phyloP scores from a whole-genome alignment of 208 protist species.

The Acanthamoeba royreba region DNA sequence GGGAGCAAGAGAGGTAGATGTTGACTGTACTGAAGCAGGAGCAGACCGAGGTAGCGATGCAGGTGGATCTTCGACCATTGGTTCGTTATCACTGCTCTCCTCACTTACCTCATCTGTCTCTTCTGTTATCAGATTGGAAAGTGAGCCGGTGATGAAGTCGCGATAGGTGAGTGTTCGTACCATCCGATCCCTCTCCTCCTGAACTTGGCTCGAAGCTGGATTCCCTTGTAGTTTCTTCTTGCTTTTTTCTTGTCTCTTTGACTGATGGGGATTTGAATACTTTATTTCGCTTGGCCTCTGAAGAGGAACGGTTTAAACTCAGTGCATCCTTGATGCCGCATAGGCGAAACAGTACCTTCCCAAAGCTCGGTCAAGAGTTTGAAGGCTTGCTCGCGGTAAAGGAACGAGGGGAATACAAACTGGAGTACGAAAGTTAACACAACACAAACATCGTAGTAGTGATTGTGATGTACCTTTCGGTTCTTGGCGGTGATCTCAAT shows the following conservation, averaged over 20 bases:
- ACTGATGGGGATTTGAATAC: not conserved
- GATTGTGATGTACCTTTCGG: not conserved
- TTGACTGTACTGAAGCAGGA: not conserved
- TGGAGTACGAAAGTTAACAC: not conserved
- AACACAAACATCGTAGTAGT: not conserved
- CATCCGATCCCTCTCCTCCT: too few relatives aligned
- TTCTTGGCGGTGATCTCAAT: not conserved
- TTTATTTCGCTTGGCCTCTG: not conserved
- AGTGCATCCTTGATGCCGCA: not conserved
- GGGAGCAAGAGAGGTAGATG: not conserved
- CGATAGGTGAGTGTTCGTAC: too few relatives aligned
- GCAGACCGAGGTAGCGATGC: not conserved
- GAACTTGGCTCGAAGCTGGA: not conserved
- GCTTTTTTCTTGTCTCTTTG: not conserved
- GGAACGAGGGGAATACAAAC: conserved; percentile 17
- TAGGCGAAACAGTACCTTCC: not conserved
- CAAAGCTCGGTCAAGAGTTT: not conserved
- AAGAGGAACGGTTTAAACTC: not conserved
- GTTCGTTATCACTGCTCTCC: not conserved
- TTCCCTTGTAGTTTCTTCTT: not conserved
- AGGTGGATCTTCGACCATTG: not conserved
- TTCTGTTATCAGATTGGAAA: too few relatives aligned
- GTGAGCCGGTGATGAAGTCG: too few relatives aligned
- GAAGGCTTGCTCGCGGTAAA: conserved; percentile 39
- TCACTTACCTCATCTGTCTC: not conserved